These are phyloP conservation scores for Trypanosoma scelopori DNA, from an alignment of 208 protist genomes.

Conservation along the genomic window DNA sequence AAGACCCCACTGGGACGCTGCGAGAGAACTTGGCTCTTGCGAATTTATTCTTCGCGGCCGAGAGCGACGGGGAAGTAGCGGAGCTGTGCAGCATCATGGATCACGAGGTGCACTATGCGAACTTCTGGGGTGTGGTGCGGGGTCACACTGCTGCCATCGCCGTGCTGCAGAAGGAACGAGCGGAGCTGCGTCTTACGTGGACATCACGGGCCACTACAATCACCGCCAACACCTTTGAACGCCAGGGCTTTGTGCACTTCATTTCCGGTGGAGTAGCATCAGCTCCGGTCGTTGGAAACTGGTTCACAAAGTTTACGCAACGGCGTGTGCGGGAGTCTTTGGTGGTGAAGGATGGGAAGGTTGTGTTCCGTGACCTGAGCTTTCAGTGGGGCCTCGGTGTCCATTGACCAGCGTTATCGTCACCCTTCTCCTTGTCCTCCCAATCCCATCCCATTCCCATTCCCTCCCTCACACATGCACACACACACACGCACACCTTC, in stretches of 20 bases:
- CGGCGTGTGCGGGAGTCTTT: constrained; percentile 61
- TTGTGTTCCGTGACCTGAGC: constrained; percentile 74
- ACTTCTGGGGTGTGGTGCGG: constrained; percentile 81
- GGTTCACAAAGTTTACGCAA: constrained; percentile 60
- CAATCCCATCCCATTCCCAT: too few species aligned
- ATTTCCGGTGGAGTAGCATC: constrained; percentile 35
- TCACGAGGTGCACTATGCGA: constrained; percentile 49
- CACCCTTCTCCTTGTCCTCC: too few species aligned
- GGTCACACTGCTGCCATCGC: constrained; percentile 53
- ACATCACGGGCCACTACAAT: constrained; percentile 40
- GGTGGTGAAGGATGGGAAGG: constrained; percentile 65
- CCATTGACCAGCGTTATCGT: constrained; percentile 22
- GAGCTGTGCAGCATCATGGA: constrained; percentile 57
- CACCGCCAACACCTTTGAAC: constrained; percentile 73
- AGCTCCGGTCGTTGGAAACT: constrained; percentile 58
- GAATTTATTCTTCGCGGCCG: constrained; percentile 65
- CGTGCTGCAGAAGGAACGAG: constrained; percentile 46
- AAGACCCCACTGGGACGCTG: constrained; percentile 66
- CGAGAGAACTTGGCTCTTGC: constrained; percentile 42
- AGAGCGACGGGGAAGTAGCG: constrained; percentile 65
- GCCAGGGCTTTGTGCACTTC: constrained; percentile 69
- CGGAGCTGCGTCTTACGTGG: constrained; percentile 68
- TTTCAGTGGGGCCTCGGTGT: constrained; percentile 66
- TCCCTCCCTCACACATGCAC: not conserved
- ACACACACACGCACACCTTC: not conserved